Percentiles rank a stretch among this genome's conserved stretches.
phyloP scores from a whole-genome alignment of 2,329 filamentous ascomycete species.

The Penicillium olsonii region DNA sequence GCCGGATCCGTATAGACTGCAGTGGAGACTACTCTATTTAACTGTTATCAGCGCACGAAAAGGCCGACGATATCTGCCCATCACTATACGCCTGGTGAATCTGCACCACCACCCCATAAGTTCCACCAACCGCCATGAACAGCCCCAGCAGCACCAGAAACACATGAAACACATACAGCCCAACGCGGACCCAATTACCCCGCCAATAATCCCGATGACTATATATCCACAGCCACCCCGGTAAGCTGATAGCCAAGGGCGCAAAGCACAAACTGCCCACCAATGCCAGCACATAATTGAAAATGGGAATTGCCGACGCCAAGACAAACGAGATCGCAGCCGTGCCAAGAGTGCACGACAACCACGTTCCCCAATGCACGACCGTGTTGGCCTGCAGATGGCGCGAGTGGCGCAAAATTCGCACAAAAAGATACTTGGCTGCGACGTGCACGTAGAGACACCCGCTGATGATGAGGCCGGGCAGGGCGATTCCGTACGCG shows the following conservation, averaged over 20 bases:
- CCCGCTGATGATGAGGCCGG: constrained; percentile 55
- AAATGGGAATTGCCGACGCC: constrained; percentile 57
- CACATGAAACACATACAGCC: constrained; percentile 44
- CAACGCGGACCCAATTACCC: constrained; percentile 37
- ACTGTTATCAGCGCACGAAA: constrained; percentile 16
- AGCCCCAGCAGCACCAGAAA: constrained; percentile 48
- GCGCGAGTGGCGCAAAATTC: constrained; percentile 52
- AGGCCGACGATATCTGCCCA: constrained; percentile 19
- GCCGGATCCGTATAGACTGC: no score
- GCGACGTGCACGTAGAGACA: constrained; percentile 49
- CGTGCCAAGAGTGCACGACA: constrained; percentile 48
- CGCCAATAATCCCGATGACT: constrained; percentile 48
- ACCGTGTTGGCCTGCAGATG: constrained; percentile 56
- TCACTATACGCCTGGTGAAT: constrained; percentile 21
- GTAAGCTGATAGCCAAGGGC: constrained; percentile 51
- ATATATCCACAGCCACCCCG: constrained; percentile 55
- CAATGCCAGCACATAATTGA: constrained; percentile 54
- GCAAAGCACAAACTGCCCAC: constrained; percentile 55
- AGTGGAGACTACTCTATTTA: neutral
- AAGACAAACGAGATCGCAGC: constrained; percentile 52
- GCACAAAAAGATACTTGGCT: constrained; percentile 59
- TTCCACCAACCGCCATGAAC: constrained; percentile 52
- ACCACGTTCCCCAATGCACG: constrained; percentile 56
- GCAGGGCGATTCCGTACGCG: constrained; percentile 60
- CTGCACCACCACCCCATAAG: constrained; percentile 27